Base-by-base conservation (phyloP, 139 green algal species). In the Ulvella scutata region DNA sequence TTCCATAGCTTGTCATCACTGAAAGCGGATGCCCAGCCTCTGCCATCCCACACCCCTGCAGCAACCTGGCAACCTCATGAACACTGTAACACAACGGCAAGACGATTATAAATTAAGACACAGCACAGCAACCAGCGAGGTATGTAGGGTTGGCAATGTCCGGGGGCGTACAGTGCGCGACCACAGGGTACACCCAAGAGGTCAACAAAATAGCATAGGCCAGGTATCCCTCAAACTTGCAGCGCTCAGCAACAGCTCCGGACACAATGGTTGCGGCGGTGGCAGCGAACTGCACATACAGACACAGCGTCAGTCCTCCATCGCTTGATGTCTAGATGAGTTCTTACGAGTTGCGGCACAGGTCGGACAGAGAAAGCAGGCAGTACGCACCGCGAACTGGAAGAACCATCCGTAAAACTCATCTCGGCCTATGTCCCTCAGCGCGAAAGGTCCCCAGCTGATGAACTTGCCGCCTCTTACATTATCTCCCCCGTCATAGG, bases 241-340 rank as follows among this genome's bases (percentile, higher is more conserved):
- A 84, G 28, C 87, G 75, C 79, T 91, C 87, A n/a, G 82, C 82
- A 2, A 87, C 80, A 0, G 82, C 80, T 43, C 82, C 82, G 4
- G 77, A 85, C 26, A 88, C 75, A 33, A 91, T 91, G 73, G 85
- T 91, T 61, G 87, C 80, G 17, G 82, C 62, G 4, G 85, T 82
- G 23, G 85, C 83, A 35, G 84, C 80, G 77, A 89, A 89, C 51
- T 67, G 51, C 51, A 67, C 75, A 26, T 77, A 7, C n/a, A n/a
- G n/a, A n/a, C n/a, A 10, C 67, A 38, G 9, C 38, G 60, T 3
- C 51, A 34, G 29, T 83, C 85, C 59, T n/a, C n/a, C n/a, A n/a
- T n/a, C n/a, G n/a, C n/a, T n/a, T n/a, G n/a, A n/a, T n/a, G n/a
- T n/a, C n/a, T n/a, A n/a, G n/a, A n/a, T n/a, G n/a, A n/a, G n/a